phyloP scores from a whole-genome alignment of 139 green algal species.

The Volvox africanus region DNA sequence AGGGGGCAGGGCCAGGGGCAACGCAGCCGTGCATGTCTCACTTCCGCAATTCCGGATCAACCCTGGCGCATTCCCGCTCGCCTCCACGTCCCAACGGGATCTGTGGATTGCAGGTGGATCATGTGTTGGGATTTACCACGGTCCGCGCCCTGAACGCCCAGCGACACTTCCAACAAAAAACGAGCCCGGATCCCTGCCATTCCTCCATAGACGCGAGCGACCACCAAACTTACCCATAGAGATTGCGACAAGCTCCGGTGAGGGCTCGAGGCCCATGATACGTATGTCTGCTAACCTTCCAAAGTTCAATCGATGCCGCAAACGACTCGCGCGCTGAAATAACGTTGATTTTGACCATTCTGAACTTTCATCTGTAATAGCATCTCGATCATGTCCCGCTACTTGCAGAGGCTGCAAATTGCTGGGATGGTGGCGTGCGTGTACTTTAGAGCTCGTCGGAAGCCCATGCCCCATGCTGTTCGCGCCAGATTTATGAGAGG shows the following conservation, averaged over 20 bases:
- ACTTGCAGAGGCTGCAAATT: background rate
- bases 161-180: no score
- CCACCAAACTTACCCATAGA: constrained; percentile 66
- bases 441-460: background rate
- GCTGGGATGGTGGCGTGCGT: background rate
- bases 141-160: no score
- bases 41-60: no score
- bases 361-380: background rate
- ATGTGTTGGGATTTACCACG: no score
- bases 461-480: background rate
- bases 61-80: no score
- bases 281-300: constrained; percentile 28
- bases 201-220: no score
- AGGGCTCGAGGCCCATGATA: constrained; percentile 72
- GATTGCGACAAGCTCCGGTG: constrained; percentile 81
- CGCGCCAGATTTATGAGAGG: background rate
- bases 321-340: background rate
- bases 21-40: no score
- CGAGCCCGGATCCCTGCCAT: no score
- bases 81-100: no score
- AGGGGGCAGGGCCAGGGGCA: background rate
- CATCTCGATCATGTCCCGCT: background rate
- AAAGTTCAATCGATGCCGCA: background rate
- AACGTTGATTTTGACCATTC: background rate
- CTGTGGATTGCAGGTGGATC: no score